Evolutionary conservation across 1,284 basidiomycete genomes (phyloP).

Genomic region (Caloboletus firmus): DNA sequence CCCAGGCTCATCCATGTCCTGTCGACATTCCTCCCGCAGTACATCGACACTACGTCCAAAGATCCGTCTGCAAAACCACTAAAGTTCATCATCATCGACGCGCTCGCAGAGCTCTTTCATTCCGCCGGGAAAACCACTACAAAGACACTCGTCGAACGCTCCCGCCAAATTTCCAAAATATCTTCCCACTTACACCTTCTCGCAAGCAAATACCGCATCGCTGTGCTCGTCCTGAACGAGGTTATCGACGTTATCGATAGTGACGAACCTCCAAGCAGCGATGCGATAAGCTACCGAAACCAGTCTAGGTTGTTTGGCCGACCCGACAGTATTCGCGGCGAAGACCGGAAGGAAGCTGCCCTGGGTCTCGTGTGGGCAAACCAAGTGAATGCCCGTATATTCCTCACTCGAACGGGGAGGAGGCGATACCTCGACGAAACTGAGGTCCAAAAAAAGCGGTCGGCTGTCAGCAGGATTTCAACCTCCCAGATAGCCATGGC

Average conservation of each 20-base stretch:
- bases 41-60: constrained; percentile 45
- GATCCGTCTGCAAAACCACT: constrained; percentile 48
- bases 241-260: constrained; percentile 73
- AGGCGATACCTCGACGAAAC: constrained; percentile 52
- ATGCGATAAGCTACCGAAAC: constrained; percentile 53
- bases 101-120: constrained; percentile 79
- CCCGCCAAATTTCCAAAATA: constrained; percentile 65
- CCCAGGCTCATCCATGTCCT: constrained; percentile 68
- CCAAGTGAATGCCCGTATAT: constrained; percentile 79
- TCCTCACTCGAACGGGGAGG: constrained; percentile 76
- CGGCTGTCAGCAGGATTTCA: not conserved
- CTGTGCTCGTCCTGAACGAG: constrained; percentile 84
- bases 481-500: not conserved
- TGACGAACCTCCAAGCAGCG: constrained; percentile 22
- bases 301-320: constrained; percentile 79
- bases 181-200: constrained; percentile 67
- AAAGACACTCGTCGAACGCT: constrained; percentile 64
- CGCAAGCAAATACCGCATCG: constrained; percentile 62
- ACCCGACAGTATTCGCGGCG: constrained; percentile 54
- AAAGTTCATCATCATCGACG: constrained; percentile 77
- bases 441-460: constrained; percentile 23
- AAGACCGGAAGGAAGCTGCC: constrained; percentile 72
- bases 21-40: constrained; percentile 58
- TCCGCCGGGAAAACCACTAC: constrained; percentile 54
- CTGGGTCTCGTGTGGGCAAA: constrained; percentile 92